Conservation (phyloP, 2,329 filamentous ascomycete genomes). For the Ophiostoma tasmaniense region DNA sequence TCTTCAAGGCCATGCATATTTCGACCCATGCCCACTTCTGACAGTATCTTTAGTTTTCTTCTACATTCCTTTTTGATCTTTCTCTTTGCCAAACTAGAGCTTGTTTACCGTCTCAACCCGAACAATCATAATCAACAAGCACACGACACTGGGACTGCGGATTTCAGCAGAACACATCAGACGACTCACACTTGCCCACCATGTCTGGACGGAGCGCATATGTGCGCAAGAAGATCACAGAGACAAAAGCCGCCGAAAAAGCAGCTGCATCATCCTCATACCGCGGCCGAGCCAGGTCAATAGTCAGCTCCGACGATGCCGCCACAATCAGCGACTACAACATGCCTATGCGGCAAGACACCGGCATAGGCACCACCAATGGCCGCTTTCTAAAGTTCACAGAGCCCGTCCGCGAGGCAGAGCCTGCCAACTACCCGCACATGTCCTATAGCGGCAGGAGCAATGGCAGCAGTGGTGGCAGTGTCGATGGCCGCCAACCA, state of each 20-base stretch:
- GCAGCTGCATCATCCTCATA: slow-evolving; percentile 5
- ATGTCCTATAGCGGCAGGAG: slow-evolving; percentile 29
- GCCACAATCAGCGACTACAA: slow-evolving; percentile 33
- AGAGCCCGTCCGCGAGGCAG: slow-evolving; percentile 31
- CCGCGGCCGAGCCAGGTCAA: slow-evolving; percentile 31
- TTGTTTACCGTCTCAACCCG: neutral
- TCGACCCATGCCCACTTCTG: neutral
- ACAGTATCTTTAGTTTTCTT: neutral
- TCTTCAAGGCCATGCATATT: neutral
- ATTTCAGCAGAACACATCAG: neutral
- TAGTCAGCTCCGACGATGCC: slow-evolving; percentile 33
- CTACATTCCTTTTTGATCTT: neutral
- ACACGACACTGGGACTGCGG: neutral
- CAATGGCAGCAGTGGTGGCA: slow-evolving; percentile 30
- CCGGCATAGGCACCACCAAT: slow-evolving; percentile 36
- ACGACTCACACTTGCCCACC: slow-evolving; percentile 6
- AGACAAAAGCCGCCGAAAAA: slow-evolving; percentile 34
- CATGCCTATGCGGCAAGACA: slow-evolving; percentile 30
- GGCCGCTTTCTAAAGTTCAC: slow-evolving; percentile 40
- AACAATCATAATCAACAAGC: neutral
- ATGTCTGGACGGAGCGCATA: slow-evolving; percentile 53
- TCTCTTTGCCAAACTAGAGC: neutral
- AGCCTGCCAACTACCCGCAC: slow-evolving; percentile 25
- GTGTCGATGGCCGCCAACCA: slow-evolving; percentile 28
- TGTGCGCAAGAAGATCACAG: slow-evolving; percentile 50